Evolutionary conservation across 1,284 basidiomycete genomes (phyloP), one percentile per base, ranked within the genome.

Genomic region (Puccinia polysora): DNA sequence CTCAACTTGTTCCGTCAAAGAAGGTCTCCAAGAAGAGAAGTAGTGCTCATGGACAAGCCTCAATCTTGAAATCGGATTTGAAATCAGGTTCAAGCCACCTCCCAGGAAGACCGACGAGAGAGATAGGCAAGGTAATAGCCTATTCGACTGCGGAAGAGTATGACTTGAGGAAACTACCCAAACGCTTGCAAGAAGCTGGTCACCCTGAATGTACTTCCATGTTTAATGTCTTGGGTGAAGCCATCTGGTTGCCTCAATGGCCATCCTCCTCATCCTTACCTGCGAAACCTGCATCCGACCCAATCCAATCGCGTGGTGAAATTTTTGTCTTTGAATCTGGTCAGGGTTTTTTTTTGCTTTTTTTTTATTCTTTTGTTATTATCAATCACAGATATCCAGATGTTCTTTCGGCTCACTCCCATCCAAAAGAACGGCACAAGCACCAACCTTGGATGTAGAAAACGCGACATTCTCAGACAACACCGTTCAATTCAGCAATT

Each of bases 311-410:
- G 10, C n/a, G 47, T 49, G 68, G 68, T 12, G 68, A 71, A 34
- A 59, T 71, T n/a, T 71, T 71, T 62, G 47, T 71, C 18, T 71
- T 71, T 63, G 68, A 71, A 58, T 71, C 68, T 62, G 68, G 68
- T 71, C 49, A 71, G 68, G 43, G 40, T 52, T 36, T 62, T 14
- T 25, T 20, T 36, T 23, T 60, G 20, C 23, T 55, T 28, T 25
- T 67, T 43, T 30, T 56, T 59, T 6, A 63, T 47, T 23, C 28
- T 18, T 45, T 45, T 18, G 34, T 62, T 23, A 28, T 20, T 43
- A 45, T 58, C 15, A 23, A 62, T 10, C 10, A 45, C 40, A 49
- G 25, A n/a, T n/a, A n/a, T n/a, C n/a, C n/a, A n/a, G n/a, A n/a
- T n/a, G n/a, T n/a, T n/a, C n/a, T n/a, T n/a, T n/a, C n/a, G n/a